Evolutionary conservation across 2,329 filamentous ascomycete species (phyloP), one percentile per base, ranked within the genome.

Genomic region (Neoascochyta sp.): DNA sequence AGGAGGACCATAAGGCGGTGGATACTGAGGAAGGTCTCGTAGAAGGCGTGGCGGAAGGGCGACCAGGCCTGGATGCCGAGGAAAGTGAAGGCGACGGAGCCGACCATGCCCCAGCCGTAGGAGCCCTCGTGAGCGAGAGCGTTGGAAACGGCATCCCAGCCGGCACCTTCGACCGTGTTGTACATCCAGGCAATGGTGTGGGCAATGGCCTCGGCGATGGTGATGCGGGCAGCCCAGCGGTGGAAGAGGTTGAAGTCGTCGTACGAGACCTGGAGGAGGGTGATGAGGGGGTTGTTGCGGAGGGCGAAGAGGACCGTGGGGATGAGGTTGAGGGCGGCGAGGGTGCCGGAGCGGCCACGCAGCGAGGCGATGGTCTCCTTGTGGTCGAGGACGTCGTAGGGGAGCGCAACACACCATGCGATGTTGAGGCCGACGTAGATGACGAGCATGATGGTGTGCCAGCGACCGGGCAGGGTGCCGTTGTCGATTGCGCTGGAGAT

Each of bases 241-340:
- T 93, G 86, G 28, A 92, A 69, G 7, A 92, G 79, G 60, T 96
- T 96, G 73, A 93, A 96, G 1, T 89, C 94, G 63, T 96, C 92
- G 66, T 95, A 98, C 62, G 86, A 90, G 60, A 96, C 83, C 50
- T 83, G 78, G 34, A 96, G 74, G 18, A 93, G 63, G 3, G 71
- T 63, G 54, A 96, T 95, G 27, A 95, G 71, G 7, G 87, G 86
- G 66, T 96, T 98, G 70, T 96, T 96, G 57, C 92, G 83, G 19
- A 87, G 81, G 9, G 89, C 88, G 34, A 96, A 77, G 43, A 96
- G 76, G 52, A 96, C 75, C 16, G 95, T 78, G 4, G 92, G 89
- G 17, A 98, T 78, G 78, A 96, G 85, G 67, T 95, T 98, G 52
- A 94, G 76, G 8, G 88, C 73, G 4, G 89, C 81, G 43, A 98